phyloP scores from a whole-genome alignment of 306 rosid species.

The Castanospermum australe region DNA sequence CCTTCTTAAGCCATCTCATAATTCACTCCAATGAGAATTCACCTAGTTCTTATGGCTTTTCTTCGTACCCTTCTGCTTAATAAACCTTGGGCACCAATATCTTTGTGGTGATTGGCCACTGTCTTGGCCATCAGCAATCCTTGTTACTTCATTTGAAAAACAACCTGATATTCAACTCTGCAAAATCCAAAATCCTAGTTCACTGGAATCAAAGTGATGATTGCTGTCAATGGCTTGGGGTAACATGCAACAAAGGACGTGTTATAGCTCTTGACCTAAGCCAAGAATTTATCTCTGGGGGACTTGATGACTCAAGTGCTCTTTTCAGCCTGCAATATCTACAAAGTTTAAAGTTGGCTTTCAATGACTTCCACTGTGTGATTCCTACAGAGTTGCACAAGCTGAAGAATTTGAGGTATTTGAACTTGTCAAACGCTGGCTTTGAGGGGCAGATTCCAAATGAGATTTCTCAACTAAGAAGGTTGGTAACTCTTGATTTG shows the following conservation, averaged over 20 bases:
- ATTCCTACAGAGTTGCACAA: constrained; percentile 23
- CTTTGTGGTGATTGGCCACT: constrained; percentile 9
- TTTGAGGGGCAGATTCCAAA: constrained; percentile 38
- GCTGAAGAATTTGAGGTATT: constrained; percentile 24
- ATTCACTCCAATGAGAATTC: not conserved
- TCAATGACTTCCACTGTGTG: not conserved
- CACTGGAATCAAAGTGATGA: constrained; percentile 22
- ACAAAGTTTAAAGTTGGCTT: constrained; percentile 28
- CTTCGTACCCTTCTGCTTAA: not conserved
- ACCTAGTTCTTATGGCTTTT: not conserved
- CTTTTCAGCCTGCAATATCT: constrained; percentile 7
- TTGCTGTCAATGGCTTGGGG: constrained; percentile 41
- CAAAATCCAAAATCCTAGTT: not conserved
- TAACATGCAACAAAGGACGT: constrained; percentile 16
- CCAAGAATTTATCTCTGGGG: not conserved
- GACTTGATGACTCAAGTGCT: not conserved
- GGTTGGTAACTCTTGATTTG: constrained; percentile 37
- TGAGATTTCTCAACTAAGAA: constrained; percentile 32
- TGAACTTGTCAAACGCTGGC: constrained; percentile 38
- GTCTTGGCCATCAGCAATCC: constrained; percentile 25
- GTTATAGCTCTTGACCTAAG: constrained; percentile 7
- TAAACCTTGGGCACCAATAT: not conserved
- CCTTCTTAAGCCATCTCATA: not conserved
- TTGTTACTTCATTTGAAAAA: constrained; percentile 35
- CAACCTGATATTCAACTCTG: not conserved